Evolutionary conservation across 805 yeast genomes (phyloP).

Genomic region (Kodamaea fukazawae): DNA sequence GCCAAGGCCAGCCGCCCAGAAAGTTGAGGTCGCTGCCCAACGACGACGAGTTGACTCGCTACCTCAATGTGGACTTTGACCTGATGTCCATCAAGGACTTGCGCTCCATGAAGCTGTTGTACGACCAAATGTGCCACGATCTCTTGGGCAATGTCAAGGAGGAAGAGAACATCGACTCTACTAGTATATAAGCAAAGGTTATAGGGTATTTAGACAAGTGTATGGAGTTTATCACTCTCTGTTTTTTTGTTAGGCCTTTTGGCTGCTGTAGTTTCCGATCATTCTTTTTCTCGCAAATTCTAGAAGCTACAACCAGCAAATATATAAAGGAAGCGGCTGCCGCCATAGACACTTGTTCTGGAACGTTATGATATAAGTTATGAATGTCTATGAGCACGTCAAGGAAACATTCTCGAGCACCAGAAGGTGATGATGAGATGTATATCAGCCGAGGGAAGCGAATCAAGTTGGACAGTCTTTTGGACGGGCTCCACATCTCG

Average conservation of each 20-base stretch:
- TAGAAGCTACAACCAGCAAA: background rate
- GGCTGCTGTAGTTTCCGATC: too few species aligned
- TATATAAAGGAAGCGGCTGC: too few species aligned
- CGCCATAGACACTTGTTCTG: too few species aligned
- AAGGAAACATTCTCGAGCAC: constrained; percentile 10
- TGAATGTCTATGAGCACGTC: constrained; percentile 1
- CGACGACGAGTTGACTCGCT: constrained; percentile 29
- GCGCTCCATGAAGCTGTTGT: constrained; percentile 29
- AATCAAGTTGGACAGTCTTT: constrained; percentile 29
- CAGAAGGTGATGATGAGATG: constrained; percentile 6
- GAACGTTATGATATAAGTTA: too few species aligned
- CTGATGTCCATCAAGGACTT: constrained; percentile 34
- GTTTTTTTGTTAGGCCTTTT: too few species aligned
- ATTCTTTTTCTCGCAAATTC: constrained; percentile 1
- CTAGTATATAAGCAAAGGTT: too few species aligned
- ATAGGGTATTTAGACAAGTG: too few species aligned
- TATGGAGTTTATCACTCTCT: too few species aligned
- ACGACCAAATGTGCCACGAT: constrained; percentile 35
- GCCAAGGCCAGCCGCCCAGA: background rate
- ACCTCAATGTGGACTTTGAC: constrained; percentile 35
- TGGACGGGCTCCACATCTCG: constrained; percentile 22
- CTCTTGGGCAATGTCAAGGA: background rate
- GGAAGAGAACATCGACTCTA: too few species aligned
- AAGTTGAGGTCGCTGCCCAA: background rate
- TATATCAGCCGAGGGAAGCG: constrained; percentile 20